Conservation (phyloP, 2,329 filamentous ascomycete genomes). For the Xylariaceae sp. region DNA sequence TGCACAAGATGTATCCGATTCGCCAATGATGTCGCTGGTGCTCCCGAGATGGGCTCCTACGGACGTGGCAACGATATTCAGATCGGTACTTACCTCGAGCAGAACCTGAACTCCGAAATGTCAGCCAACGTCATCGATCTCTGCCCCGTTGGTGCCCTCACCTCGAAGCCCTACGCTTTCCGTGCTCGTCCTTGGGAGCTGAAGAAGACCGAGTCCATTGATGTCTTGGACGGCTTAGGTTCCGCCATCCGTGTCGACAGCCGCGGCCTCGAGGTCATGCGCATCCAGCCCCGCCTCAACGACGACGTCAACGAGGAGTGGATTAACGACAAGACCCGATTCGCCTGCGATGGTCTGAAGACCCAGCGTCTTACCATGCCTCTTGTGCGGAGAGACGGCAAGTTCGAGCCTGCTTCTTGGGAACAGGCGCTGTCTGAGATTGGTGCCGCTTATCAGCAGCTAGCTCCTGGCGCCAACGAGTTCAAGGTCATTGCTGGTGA, state of each 20-base stretch:
- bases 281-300: conserved; percentile 85
- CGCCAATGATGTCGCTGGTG: conserved; percentile 94
- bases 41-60: conserved; percentile 88
- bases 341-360: conserved; percentile 93
- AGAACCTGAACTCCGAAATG: conserved; percentile 87
- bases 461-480: conserved; percentile 83
- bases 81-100: conserved; percentile 96
- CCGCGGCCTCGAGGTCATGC: conserved; percentile 93
- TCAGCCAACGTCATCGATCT: conserved; percentile 98
- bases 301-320: conserved; percentile 99
- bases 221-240: conserved; percentile 87
- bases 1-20: conserved; percentile 98
- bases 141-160: conserved; percentile 93
- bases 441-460: conserved; percentile 70
- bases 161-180: conserved; percentile 97
- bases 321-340: conserved; percentile 98
- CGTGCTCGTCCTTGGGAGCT: conserved; percentile 95
- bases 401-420: conserved; percentile 91
- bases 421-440: conserved; percentile 92
- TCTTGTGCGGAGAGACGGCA: conserved; percentile 79
- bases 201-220: conserved; percentile 92
- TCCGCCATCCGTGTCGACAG: conserved; percentile 94
- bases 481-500: conserved; percentile 94
- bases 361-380: conserved; percentile 94
- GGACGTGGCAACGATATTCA: conserved; percentile 96